A percentile compares a stretch with the other conserved stretches of the same genome.
These are phyloP conservation scores for Hypoxylon sp. DNA, from an alignment of 2,329 filamentous ascomycete genomes.

Conservation along the genomic window DNA sequence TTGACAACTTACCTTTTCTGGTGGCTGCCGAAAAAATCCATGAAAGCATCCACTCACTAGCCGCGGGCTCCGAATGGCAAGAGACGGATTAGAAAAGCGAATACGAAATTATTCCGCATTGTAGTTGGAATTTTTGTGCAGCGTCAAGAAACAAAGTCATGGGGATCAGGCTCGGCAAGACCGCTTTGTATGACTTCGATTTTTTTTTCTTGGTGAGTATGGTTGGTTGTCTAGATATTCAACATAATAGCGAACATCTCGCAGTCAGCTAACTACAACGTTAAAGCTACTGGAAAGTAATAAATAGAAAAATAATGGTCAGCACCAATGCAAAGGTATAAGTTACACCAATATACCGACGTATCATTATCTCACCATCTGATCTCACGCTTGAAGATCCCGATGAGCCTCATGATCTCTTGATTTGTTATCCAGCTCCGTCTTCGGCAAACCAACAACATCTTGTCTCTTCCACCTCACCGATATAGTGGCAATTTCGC, in stretches of 20 bases:
- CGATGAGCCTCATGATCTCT: conserved; percentile 20
- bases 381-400: conserved; percentile 9
- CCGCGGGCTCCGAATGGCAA: no score
- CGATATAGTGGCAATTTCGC: conserved; percentile 34
- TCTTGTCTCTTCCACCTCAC: conserved; percentile 27
- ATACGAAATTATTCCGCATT: no score
- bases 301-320: conserved; percentile 9
- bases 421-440: conserved; percentile 12
- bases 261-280: conserved; percentile 24
- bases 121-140: no score
- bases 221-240: no score
- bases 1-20: neutral
- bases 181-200: no score
- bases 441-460: conserved; percentile 16
- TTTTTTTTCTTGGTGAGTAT: no score
- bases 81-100: no score
- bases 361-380: conserved; percentile 19
- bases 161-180: no score
- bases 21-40: no score
- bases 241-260: conserved; percentile 19
- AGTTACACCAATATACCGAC: conserved; percentile 16
- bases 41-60: no score
- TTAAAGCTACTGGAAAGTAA: conserved; percentile 7
- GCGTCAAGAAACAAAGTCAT: no score
- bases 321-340: conserved; percentile 1